Base-by-base conservation (phyloP, 2,329 filamentous ascomycete genomes). In the Dactylellina cionopaga region DNA sequence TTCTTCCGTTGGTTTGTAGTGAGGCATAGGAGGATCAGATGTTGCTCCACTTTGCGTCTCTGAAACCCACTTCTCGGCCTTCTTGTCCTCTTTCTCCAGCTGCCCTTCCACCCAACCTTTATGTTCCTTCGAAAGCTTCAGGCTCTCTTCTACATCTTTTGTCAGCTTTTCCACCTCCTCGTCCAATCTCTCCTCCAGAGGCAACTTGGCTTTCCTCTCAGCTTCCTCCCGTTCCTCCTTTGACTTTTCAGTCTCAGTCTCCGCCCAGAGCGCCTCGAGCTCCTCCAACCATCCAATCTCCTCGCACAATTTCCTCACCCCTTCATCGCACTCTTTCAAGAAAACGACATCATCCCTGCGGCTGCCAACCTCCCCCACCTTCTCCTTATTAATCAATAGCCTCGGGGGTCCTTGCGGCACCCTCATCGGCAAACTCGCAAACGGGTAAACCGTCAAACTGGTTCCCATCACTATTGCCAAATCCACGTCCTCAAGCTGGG, bases 401-500 rank as follows among this genome's bases (percentile, higher is more conserved):
- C 95, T 86, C 0, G 94, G 95, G 2, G 86, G 86, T 0, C 83
- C 83, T 0, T 88, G 84, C 1, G 79, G 77, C 19, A 88, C 88
- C 75, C 89, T 82, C 11, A 85, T 81, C 0, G 94, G 93, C 52
- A 98, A 82, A 47, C 88, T 88, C 1, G 94, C 92, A 79, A 99
- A 99, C 0, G 95, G 95, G 74, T 93, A 91, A 1, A 98, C 94
- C 0, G 84, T 87, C 69, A 98, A 81, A 77, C 92, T 96, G 0
- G 94, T 97, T 1, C 95, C 95, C 83, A 97, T 89, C 19, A 97
- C 85, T 56, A 98, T 89, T 41, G 90, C 86, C 1, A 97, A 81
- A 78, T 96, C 92, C 0, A 92, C 90, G 76, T 85, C 81, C 1
- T 81, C 81, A 0, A 87, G 85, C 10, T 89, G 80, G 39, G 82